These are phyloP conservation scores for Coniosporium tulheliwenetii DNA, from an alignment of 2,329 filamentous ascomycete genomes.

Conservation along the genomic window DNA sequence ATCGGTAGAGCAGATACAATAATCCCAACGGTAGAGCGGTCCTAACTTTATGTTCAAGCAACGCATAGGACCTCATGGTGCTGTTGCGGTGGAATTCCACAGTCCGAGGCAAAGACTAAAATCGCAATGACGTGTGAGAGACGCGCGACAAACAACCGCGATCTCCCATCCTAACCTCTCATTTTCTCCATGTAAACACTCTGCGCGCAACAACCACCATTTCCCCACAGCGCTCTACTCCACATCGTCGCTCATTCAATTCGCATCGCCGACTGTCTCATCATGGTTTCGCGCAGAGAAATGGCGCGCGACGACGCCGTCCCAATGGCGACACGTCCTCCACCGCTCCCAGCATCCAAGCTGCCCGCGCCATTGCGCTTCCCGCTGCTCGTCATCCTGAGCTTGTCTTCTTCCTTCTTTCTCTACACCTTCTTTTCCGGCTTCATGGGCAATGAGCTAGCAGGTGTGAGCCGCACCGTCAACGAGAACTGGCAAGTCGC, in stretches of 20 bases:
- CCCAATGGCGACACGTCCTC: background rate
- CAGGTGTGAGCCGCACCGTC: constrained; percentile 46
- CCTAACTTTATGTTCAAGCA: no score
- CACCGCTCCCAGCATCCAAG: constrained; percentile 1
- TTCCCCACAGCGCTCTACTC: background rate
- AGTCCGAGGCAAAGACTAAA: no score
- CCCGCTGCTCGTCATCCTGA: constrained; percentile 30
- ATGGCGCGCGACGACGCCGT: background rate
- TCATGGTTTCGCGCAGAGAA: constrained; percentile 2
- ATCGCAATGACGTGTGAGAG: no score
- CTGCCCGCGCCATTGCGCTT: constrained; percentile 22
- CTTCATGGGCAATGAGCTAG: constrained; percentile 49
- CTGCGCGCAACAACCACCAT: background rate
- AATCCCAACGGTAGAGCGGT: no score
- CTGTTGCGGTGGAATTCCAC: no score
- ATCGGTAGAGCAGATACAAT: no score
- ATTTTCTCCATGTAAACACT: no score
- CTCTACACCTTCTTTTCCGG: constrained; percentile 48
- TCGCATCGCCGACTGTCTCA: background rate
- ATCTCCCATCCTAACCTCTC: no score
- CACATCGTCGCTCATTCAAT: background rate
- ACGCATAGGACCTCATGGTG: no score
- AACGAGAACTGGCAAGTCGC: constrained; percentile 47
- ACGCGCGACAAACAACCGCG: no score
- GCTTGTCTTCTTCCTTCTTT: constrained; percentile 45